phyloP scores from a whole-genome alignment of 176 grass and related monocot species.

The Aegilops longissima region DNA sequence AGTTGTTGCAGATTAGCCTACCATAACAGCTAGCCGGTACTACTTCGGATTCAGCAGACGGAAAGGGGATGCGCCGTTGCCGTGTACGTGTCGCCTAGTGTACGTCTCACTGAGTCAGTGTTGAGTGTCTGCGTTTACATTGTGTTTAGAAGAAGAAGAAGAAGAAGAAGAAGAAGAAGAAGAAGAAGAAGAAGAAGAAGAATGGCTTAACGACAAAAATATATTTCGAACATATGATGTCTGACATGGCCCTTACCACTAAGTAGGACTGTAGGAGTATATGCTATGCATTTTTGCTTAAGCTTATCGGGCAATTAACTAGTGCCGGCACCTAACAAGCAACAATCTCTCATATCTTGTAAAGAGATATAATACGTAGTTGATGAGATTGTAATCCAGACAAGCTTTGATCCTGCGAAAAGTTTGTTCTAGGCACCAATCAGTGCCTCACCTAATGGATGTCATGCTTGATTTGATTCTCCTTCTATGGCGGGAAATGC shows the following conservation, averaged over 20 bases:
- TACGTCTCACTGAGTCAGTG: neutral
- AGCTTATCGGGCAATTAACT: neutral
- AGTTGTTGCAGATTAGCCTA: neutral
- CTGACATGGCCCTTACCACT: too few relatives aligned
- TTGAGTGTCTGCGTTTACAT: too few relatives aligned
- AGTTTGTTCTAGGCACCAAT: slow-evolving; percentile 3
- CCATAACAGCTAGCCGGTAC: neutral
- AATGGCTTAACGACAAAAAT: too few relatives aligned
- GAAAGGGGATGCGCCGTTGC: neutral
- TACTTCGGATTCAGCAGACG: neutral
- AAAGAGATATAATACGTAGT: slow-evolving; percentile 23
- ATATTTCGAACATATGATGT: too few relatives aligned
- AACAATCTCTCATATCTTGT: slow-evolving; percentile 29
- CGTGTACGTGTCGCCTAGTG: neutral
- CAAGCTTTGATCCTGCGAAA: slow-evolving; percentile 19
- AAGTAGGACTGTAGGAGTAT: too few relatives aligned
- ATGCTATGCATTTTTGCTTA: neutral
- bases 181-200: too few relatives aligned
- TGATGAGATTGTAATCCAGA: slow-evolving; percentile 30
- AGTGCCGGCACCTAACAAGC: slow-evolving; percentile 21
- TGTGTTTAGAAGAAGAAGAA: too few relatives aligned
- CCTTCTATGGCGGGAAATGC: neutral
- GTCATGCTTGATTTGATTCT: slow-evolving; percentile 54
- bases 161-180: too few relatives aligned
- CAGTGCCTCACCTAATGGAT: slow-evolving; percentile 33